Evolutionary conservation across 2,329 filamentous ascomycete genomes (phyloP).

Genomic region (Neonectria punicea): DNA sequence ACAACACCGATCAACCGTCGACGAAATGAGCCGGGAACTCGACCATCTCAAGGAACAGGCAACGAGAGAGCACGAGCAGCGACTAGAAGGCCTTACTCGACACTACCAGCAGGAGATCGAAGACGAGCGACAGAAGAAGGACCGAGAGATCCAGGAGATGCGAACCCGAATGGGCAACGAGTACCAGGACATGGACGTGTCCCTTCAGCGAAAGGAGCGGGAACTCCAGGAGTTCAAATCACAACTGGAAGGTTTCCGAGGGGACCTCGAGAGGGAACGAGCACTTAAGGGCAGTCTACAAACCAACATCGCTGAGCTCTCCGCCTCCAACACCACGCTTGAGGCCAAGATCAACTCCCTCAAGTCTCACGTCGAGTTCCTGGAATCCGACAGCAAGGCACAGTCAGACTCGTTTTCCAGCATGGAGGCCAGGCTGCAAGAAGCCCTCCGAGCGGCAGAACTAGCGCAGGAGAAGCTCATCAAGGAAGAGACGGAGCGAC

Average conservation of each 20-base stretch:
- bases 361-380: slow-evolving; percentile 84
- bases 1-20: slow-evolving; percentile 48
- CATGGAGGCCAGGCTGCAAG: slow-evolving; percentile 82
- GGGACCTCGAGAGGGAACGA: slow-evolving; percentile 71
- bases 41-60: slow-evolving; percentile 54
- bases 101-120: slow-evolving; percentile 73
- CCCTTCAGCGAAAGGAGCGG: slow-evolving; percentile 63
- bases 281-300: slow-evolving; percentile 65
- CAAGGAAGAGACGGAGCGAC: slow-evolving; percentile 88
- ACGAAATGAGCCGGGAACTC: slow-evolving; percentile 58
- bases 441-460: slow-evolving; percentile 76
- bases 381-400: slow-evolving; percentile 89
- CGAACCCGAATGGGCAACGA: slow-evolving; percentile 63
- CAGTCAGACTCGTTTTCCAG: slow-evolving; percentile 87
- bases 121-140: slow-evolving; percentile 67
- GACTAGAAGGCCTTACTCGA: slow-evolving; percentile 72
- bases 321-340: slow-evolving; percentile 71
- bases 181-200: slow-evolving; percentile 60
- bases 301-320: slow-evolving; percentile 66
- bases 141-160: slow-evolving; percentile 74
- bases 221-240: slow-evolving; percentile 62
- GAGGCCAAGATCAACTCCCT: slow-evolving; percentile 81
- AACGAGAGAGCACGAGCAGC: slow-evolving; percentile 72
- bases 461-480: slow-evolving; percentile 83
- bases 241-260: slow-evolving; percentile 56